A percentile compares a stretch with the other conserved stretches of the same genome.
phyloP scores from a whole-genome alignment of 2,329 filamentous ascomycete genomes.

The Stachybotrys echinatus region DNA sequence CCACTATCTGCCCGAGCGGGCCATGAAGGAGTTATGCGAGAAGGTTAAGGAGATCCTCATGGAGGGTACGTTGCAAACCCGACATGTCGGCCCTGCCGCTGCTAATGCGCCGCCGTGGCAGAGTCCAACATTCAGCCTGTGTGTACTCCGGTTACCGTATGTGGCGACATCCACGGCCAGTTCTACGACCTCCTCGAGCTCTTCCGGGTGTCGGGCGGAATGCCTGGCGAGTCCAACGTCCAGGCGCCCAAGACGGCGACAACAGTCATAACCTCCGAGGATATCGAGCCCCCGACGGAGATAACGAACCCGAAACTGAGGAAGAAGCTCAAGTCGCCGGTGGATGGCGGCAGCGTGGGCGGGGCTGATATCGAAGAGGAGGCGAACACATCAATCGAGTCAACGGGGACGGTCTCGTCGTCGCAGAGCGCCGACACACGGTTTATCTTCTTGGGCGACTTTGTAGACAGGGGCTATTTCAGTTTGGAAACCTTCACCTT shows the following conservation, averaged over 20 bases:
- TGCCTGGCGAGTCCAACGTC: slow-evolving; percentile 77
- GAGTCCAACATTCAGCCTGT: slow-evolving; percentile 99
- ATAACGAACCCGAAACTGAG: slow-evolving; percentile 84
- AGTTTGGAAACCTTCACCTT: slow-evolving; percentile 97
- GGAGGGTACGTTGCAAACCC: slow-evolving; percentile 61
- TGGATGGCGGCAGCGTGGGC: slow-evolving; percentile 36
- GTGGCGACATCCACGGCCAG: slow-evolving; percentile 97
- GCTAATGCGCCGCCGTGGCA: slow-evolving; percentile 28
- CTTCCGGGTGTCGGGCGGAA: slow-evolving; percentile 92
- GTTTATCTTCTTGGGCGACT: slow-evolving; percentile 72
- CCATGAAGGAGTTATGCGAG: slow-evolving; percentile 99
- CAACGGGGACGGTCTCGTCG: slow-evolving; percentile 25
- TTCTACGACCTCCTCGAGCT: slow-evolving; percentile 97
- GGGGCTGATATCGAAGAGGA: slow-evolving; percentile 46
- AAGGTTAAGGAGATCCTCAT: slow-evolving; percentile 98
- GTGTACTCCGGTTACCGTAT: slow-evolving; percentile 90
- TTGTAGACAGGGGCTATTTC: slow-evolving; percentile 96
- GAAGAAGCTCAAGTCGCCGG: slow-evolving; percentile 65
- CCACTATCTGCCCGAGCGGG: slow-evolving; percentile 89
- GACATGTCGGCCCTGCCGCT: slow-evolving; percentile 1
- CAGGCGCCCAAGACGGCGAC: slow-evolving; percentile 64
- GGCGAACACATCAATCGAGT: slow-evolving; percentile 34
- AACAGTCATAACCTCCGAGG: slow-evolving; percentile 78
- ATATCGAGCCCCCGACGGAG: slow-evolving; percentile 83
- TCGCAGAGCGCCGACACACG: slow-evolving; percentile 48